Base-by-base conservation (phyloP, 768 basidiomycete species). In the Rhodotorula paludigena region DNA sequence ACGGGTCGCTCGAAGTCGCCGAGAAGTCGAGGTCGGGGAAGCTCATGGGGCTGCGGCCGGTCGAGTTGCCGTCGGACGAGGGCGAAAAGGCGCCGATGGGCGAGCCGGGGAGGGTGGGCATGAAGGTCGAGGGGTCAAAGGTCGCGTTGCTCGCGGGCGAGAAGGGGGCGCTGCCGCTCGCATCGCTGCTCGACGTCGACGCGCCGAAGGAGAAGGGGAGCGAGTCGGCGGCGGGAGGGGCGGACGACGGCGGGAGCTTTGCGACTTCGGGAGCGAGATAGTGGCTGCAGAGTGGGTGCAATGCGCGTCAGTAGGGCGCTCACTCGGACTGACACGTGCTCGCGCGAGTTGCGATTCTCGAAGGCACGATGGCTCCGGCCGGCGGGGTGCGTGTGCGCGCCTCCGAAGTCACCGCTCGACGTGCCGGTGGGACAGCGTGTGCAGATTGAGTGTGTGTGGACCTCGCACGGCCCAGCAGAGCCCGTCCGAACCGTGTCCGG, bases 221-320 rank as follows among this genome's bases (percentile, higher is more conserved):
- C 25, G 33, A 21, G 32, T 28, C 23, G 42, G 44, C 36, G 28
- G 20, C 47, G 41, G 35, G 8, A 2, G 48, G 1, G n/a, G 23
- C 23, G 20, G 39, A 25, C 25, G 57, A 49, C 5, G 53, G 58
- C 14, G 63, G 63, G 12, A 67, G 51, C 45, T 72, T 72, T 15
- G 61, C 69, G 35, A 72, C 66, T 44, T 72, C 70, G 49, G 70
- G 63, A 0, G 66, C 70, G 35, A 72, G 66, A 52, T 72, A 72
- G 53, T 68, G 63, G 23, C 63, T 62, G 63, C 33, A 41, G 53
- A 45, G 32, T 3, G 64, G 10, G n/a, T 11, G 6, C 0, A 20
- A 3, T 16, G 38, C 20, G 35, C 8, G 41, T 39, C 60, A 36
- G 59, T 42, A n/a, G 14, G n/a, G 21, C 1, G 16, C 25, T 23